A percentile compares a stretch with the other conserved stretches of the same genome.
These are phyloP conservation scores for Ramularia collo-cygni DNA, from an alignment of 2,329 filamentous ascomycete genomes.

Conservation along the genomic window DNA sequence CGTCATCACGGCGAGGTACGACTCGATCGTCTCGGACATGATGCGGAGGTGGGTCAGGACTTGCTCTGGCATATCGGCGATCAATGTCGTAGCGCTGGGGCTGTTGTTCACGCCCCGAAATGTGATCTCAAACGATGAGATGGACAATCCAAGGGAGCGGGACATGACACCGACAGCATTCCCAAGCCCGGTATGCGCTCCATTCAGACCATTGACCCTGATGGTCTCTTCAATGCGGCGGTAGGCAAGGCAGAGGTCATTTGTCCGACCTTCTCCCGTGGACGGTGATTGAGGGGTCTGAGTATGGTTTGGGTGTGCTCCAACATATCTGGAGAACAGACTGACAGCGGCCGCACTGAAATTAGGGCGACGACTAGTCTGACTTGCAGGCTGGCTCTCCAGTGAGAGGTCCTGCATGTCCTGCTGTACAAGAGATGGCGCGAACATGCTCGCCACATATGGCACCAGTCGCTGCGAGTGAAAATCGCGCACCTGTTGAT, in stretches of 20 bases:
- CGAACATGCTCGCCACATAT: slow-evolving; percentile 25
- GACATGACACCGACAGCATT: slow-evolving; percentile 22
- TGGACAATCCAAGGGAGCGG: slow-evolving; percentile 66
- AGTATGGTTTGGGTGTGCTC: background rate
- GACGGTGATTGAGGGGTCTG: background rate
- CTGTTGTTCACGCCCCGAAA: slow-evolving; percentile 65
- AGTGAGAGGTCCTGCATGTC: slow-evolving; percentile 26
- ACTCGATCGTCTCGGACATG: slow-evolving; percentile 77
- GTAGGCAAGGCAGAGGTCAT: slow-evolving; percentile 47
- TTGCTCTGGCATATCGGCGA: slow-evolving; percentile 80
- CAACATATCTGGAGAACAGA: slow-evolving; percentile 8
- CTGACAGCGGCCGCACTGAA: slow-evolving; percentile 11
- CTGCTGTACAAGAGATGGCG: slow-evolving; percentile 23
- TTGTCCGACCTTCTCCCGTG: slow-evolving; percentile 9
- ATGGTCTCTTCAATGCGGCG: slow-evolving; percentile 51
- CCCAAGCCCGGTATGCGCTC: slow-evolving; percentile 12
- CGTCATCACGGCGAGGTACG: slow-evolving; percentile 72
- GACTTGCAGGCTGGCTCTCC: slow-evolving; percentile 16
- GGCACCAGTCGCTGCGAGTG: slow-evolving; percentile 20
- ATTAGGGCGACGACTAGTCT: slow-evolving; percentile 5
- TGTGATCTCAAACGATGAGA: slow-evolving; percentile 83
- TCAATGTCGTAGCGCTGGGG: slow-evolving; percentile 60
- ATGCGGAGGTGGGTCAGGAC: slow-evolving; percentile 80
- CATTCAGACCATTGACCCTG: slow-evolving; percentile 41
- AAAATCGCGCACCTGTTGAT: slow-evolving; percentile 24